These are phyloP conservation scores for Periconia sp. DNA, from an alignment of 2,329 filamentous ascomycete species.

Conservation along the genomic window DNA sequence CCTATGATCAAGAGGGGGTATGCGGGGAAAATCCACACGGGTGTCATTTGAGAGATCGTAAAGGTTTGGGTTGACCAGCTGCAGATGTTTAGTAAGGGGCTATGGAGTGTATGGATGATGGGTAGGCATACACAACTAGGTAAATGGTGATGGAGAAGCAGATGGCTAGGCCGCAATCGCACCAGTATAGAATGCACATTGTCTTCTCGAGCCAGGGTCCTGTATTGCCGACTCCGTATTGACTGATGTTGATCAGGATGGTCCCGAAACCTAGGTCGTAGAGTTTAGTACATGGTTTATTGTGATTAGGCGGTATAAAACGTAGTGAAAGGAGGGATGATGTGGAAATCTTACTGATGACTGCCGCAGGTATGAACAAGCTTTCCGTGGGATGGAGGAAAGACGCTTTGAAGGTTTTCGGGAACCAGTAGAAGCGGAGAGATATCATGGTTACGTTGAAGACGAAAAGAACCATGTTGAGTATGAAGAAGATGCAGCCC, in stretches of 20 bases:
- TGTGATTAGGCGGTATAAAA: too few species aligned
- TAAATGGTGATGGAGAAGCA: constrained; percentile 71
- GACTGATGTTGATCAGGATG: constrained; percentile 67
- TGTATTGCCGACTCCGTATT: constrained; percentile 65
- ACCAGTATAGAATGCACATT: constrained; percentile 73
- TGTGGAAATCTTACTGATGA: constrained; percentile 52
- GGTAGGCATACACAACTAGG: constrained; percentile 64
- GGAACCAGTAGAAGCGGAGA: constrained; percentile 68
- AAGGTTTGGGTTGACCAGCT: constrained; percentile 67
- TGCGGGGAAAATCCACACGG: constrained; percentile 84
- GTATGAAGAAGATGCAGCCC: constrained; percentile 52
- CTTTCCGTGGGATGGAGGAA: constrained; percentile 78
- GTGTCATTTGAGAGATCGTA: constrained; percentile 82
- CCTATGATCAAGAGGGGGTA: constrained; percentile 79
- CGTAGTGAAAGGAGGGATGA: neutral
- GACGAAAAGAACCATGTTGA: constrained; percentile 64
- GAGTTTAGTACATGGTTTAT: too few species aligned
- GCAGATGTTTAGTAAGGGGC: constrained; percentile 1
- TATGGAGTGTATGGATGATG: neutral
- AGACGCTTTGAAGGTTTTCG: constrained; percentile 69
- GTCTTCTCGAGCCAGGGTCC: constrained; percentile 57
- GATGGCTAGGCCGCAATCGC: constrained; percentile 69
- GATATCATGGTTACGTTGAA: constrained; percentile 69
- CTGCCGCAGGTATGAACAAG: constrained; percentile 71
- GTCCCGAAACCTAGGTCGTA: constrained; percentile 52